Evolutionary conservation across 2,329 filamentous ascomycete genomes (phyloP).

Genomic region (Neophaeococcomyces mojaviensis): DNA sequence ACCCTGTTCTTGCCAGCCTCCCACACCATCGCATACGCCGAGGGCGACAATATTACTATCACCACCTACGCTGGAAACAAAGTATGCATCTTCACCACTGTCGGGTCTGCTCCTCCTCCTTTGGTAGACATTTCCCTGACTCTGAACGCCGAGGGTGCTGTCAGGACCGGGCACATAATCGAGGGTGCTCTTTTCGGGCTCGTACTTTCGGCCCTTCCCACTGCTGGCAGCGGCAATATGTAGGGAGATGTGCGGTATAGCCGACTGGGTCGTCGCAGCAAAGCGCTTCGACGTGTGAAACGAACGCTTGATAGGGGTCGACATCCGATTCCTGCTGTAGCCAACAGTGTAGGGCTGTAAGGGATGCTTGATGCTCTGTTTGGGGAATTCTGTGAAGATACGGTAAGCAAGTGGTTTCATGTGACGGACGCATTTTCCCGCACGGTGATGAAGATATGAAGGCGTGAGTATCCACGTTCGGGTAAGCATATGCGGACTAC

Average conservation of each 20-base stretch:
- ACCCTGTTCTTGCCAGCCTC: constrained; percentile 86
- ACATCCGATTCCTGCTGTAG: background rate
- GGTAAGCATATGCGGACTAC: constrained; percentile 4
- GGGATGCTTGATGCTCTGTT: constrained; percentile 14
- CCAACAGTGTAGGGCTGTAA: constrained; percentile 14
- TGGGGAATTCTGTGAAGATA: constrained; percentile 16
- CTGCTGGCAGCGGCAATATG: constrained; percentile 68
- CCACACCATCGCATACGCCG: constrained; percentile 88
- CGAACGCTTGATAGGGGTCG: constrained; percentile 9
- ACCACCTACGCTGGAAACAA: constrained; percentile 72
- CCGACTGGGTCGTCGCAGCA: constrained; percentile 11
- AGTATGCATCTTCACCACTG: constrained; percentile 94
- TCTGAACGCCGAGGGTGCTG: constrained; percentile 31
- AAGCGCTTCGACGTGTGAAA: constrained; percentile 11
- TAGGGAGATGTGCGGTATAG: constrained; percentile 49
- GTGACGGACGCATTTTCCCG: constrained; percentile 18
- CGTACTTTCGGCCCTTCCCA: constrained; percentile 62
- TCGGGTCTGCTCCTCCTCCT: constrained; percentile 59
- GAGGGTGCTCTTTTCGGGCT: constrained; percentile 62
- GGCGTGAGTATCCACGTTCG: constrained; percentile 7
- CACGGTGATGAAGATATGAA: constrained; percentile 13
- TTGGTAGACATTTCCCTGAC: constrained; percentile 41
- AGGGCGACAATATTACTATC: constrained; percentile 67
- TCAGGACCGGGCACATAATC: constrained; percentile 55
- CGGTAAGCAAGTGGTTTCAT: constrained; percentile 21